A percentile compares a stretch with the other conserved stretches of the same genome.
phyloP scores from a whole-genome alignment of 768 basidiomycete species.

The Leccinum obscurum region DNA sequence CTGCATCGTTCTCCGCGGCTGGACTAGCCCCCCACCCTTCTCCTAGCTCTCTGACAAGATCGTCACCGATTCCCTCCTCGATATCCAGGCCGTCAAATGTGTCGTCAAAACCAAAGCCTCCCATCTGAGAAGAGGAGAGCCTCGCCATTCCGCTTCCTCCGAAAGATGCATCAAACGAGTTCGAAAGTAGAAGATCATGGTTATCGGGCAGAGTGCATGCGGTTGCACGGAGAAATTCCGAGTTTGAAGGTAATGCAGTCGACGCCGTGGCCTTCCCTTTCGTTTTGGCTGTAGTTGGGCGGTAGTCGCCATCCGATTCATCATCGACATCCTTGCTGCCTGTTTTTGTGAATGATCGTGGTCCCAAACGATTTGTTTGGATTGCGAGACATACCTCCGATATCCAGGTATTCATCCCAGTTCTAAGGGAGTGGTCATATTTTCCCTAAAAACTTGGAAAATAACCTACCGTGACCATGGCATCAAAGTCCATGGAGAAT shows the following conservation, averaged over 20 bases:
- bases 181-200: constrained; percentile 63
- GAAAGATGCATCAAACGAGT: constrained; percentile 65
- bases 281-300: constrained; percentile 32
- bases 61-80: constrained; percentile 65
- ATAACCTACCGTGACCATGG: constrained; percentile 56
- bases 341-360: constrained; percentile 2
- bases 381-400: constrained; percentile 38
- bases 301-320: constrained; percentile 51
- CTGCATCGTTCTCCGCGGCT: constrained; percentile 6
- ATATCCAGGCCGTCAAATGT: constrained; percentile 59
- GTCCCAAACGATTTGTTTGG: background rate
- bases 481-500: constrained; percentile 61
- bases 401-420: constrained; percentile 63
- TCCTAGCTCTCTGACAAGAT: constrained; percentile 73
- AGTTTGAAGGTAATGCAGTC: constrained; percentile 26
- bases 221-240: constrained; percentile 51
- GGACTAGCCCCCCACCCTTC: constrained; percentile 56
- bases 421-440: constrained; percentile 37
- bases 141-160: constrained; percentile 36
- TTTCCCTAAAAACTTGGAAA: background rate
- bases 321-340: constrained; percentile 26
- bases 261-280: constrained; percentile 30
- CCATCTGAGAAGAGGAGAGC: constrained; percentile 57
- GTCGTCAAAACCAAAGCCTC: constrained; percentile 51
- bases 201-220: constrained; percentile 70